These are phyloP conservation scores for Fraxinus greggii DNA, from an alignment of 305 asterid species.

Conservation along the genomic window DNA sequence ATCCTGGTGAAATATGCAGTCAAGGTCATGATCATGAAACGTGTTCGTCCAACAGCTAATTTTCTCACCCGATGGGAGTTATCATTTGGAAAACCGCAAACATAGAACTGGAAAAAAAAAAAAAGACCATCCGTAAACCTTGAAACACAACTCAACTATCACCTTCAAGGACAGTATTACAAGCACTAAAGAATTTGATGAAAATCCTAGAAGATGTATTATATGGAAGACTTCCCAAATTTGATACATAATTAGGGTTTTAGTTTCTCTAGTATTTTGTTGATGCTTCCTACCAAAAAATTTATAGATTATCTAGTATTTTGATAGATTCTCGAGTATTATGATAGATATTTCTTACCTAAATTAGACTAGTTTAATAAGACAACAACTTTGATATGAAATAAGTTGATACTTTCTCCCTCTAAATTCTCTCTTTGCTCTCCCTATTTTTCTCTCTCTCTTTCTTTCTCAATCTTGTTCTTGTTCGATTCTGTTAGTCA, in stretches of 20 bases:
- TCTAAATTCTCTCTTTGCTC: neutral
- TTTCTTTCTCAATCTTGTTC: neutral
- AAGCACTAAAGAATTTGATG: conserved; percentile 15
- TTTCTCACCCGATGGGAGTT: conserved; percentile 65
- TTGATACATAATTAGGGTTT: neutral
- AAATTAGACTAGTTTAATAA: neutral
- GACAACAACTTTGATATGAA: neutral
- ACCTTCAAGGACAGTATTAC: conserved; percentile 21
- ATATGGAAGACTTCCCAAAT: neutral
- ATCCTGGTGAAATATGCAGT: conserved; percentile 82
- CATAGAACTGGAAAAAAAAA: conserved; percentile 63
- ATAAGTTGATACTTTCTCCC: neutral
- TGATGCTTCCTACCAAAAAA: neutral
- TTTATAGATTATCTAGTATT: neutral
- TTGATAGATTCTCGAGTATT: neutral
- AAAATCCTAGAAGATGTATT: neutral
- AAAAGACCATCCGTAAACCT: conserved; percentile 18
- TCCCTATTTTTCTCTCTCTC: neutral
- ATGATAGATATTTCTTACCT: neutral
- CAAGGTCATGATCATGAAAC: conserved; percentile 75
- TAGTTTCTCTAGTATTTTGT: neutral
- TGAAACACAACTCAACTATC: conserved; percentile 24
- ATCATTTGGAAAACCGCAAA: conserved; percentile 78
- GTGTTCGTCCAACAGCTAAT: conserved; percentile 72
- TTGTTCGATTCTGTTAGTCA: neutral